These are phyloP conservation scores for Rhizomucor pusillus DNA, from an alignment of 371 early-diverging fungal species.

Conservation along the genomic window DNA sequence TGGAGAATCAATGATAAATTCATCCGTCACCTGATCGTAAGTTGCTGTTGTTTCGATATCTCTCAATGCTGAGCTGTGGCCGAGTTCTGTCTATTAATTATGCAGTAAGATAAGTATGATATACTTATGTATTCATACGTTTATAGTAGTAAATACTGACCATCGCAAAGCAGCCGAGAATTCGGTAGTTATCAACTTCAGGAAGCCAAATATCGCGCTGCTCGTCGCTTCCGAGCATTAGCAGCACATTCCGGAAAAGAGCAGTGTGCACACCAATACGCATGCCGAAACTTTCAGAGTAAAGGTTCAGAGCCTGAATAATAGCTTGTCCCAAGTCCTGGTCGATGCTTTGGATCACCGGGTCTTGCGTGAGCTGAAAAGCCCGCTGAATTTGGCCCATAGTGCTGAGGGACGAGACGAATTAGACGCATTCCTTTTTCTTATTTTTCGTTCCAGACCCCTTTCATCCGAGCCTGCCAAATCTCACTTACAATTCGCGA, in stretches of 20 bases:
- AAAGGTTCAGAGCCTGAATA: constrained; percentile 26
- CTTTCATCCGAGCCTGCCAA: no score
- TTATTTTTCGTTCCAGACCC: no score
- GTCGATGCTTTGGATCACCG: not conserved
- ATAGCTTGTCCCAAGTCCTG: constrained; percentile 16
- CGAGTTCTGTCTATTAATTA: constrained; percentile 51
- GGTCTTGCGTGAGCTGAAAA: no score
- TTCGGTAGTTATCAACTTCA: constrained; percentile 48
- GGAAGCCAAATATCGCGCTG: constrained; percentile 57
- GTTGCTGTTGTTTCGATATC: constrained; percentile 90
- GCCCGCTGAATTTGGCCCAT: no score
- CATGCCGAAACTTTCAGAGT: constrained; percentile 63
- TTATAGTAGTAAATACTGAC: constrained; percentile 25
- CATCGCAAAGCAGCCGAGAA: constrained; percentile 73
- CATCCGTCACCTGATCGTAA: constrained; percentile 68
- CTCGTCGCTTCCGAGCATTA: constrained; percentile 58
- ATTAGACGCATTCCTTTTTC: no score
- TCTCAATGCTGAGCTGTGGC: constrained; percentile 80
- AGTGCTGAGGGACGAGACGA: no score
- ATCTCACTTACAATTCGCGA: constrained; percentile 51
- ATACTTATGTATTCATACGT: no score
- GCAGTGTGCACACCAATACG: constrained; percentile 64
- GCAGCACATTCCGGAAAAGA: constrained; percentile 56
- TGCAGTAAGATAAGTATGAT: no score
- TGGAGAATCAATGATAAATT: constrained; percentile 84